These are phyloP conservation scores for Cystobasidium pallidum DNA, from an alignment of 1,284 basidiomycete genomes.

Conservation along the genomic window DNA sequence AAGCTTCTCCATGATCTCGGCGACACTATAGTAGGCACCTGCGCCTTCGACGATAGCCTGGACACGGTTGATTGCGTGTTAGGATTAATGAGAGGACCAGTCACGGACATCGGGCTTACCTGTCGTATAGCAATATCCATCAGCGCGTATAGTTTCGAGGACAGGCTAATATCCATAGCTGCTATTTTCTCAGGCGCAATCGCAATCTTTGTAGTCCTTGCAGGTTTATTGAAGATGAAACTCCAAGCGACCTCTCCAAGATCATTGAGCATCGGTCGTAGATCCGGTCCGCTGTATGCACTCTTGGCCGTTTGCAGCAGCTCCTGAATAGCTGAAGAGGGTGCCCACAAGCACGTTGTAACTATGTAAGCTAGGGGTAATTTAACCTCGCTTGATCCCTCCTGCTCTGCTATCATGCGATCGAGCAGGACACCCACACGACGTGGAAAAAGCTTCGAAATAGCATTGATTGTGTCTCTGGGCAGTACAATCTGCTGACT, in stretches of 20 bases:
- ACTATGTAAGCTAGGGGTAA: conserved; percentile 20
- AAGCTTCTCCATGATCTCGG: conserved; percentile 4
- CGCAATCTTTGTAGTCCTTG: conserved; percentile 8
- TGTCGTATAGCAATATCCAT: conserved; percentile 24
- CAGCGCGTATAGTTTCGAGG: conserved; percentile 14
- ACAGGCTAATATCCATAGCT: conserved; percentile 19
- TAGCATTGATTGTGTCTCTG: conserved; percentile 16
- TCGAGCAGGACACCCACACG: conserved; percentile 11
- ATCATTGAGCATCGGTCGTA: conserved; percentile 10
- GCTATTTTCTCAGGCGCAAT: conserved; percentile 17
- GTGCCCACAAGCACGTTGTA: conserved; percentile 19
- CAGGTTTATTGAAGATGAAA: conserved; percentile 9
- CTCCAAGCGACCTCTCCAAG: conserved; percentile 28
- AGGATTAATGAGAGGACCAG: too few species aligned
- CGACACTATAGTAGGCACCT: conserved; percentile 6
- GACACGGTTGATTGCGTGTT: too few species aligned
- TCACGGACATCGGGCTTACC: too few species aligned
- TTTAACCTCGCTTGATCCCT: conserved; percentile 9
- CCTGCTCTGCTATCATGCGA: conserved; percentile 27
- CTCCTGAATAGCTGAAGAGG: conserved; percentile 5
- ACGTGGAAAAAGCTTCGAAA: conserved; percentile 15
- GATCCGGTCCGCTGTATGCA: conserved; percentile 8
- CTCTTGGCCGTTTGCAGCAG: conserved; percentile 15
- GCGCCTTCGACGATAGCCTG: conserved; percentile 28
- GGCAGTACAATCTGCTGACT: conserved; percentile 15